A percentile compares a stretch with the other conserved stretches of the same genome.
Evolutionary conservation across 164 flowering plant genomes (phyloP).

Genomic region (Platanus orientalis): DNA sequence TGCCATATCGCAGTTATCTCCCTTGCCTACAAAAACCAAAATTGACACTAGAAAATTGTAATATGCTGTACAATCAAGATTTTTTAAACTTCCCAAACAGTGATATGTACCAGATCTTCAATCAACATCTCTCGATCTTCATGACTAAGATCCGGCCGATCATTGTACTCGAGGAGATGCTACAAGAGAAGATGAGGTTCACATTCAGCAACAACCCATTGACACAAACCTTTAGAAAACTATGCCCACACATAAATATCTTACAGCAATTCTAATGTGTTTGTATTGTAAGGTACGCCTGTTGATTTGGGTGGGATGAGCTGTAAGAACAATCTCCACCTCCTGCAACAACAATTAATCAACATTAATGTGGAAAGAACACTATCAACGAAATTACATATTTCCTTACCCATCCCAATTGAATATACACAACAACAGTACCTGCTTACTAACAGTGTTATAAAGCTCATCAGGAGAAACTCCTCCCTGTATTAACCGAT

Average conservation of each 20-base stretch:
- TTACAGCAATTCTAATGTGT: constrained; percentile 83
- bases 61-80: neutral
- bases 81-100: neutral
- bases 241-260: constrained; percentile 11
- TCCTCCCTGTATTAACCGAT: constrained; percentile 70
- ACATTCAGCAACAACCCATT: constrained; percentile 5
- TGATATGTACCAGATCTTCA: constrained; percentile 74
- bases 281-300: constrained; percentile 85
- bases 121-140: constrained; percentile 87
- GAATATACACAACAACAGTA: constrained; percentile 6
- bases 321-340: constrained; percentile 90
- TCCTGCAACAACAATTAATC: constrained; percentile 44
- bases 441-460: constrained; percentile 82
- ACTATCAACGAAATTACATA: neutral
- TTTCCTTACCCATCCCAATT: too few relatives aligned
- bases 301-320: constrained; percentile 92
- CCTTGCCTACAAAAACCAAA: constrained; percentile 54
- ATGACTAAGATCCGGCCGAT: constrained; percentile 69
- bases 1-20: constrained; percentile 94
- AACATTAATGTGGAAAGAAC: neutral
- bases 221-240: neutral
- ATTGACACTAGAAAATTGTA: neutral
- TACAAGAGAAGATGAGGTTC: constrained; percentile 22
- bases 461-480: constrained; percentile 73
- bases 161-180: constrained; percentile 86